Conservation (phyloP, 176 grass and related monocot genomes). For the Musa itinerans region DNA sequence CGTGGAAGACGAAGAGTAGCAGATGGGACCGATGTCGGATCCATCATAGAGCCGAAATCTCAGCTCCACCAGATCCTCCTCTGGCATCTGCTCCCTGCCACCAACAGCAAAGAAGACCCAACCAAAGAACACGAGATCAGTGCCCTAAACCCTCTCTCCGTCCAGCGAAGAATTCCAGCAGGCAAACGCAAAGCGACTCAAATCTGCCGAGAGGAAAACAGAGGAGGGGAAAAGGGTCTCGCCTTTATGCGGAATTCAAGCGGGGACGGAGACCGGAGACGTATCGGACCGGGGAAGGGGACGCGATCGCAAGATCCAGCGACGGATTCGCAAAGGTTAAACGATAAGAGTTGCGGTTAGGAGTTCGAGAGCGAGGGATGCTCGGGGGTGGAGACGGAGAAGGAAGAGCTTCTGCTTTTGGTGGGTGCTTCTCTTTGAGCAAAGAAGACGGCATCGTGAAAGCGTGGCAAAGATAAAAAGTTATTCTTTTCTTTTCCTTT, state of each 20-base stretch:
- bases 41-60: constrained; percentile 56
- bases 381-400: not conserved
- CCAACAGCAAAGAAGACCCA: not conserved
- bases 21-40: constrained; percentile 49
- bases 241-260: not conserved
- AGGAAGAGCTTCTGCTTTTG: not conserved
- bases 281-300: not conserved
- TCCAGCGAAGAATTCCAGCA: not conserved
- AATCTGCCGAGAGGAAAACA: not conserved
- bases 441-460: not conserved
- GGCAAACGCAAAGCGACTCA: not conserved
- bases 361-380: not conserved
- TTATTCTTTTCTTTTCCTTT: not conserved
- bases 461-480: not conserved
- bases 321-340: not conserved
- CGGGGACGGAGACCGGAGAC: not conserved
- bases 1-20: constrained; percentile 46
- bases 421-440: not conserved
- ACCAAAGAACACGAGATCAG: not conserved
- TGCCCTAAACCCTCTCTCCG: not conserved
- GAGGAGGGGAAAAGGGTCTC: not conserved
- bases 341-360: not conserved
- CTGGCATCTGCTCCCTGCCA: not conserved
- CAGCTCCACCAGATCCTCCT: constrained; percentile 41
- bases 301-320: not conserved